phyloP scores from a whole-genome alignment of 306 rosid genomes.

The Carpinus fangiana region DNA sequence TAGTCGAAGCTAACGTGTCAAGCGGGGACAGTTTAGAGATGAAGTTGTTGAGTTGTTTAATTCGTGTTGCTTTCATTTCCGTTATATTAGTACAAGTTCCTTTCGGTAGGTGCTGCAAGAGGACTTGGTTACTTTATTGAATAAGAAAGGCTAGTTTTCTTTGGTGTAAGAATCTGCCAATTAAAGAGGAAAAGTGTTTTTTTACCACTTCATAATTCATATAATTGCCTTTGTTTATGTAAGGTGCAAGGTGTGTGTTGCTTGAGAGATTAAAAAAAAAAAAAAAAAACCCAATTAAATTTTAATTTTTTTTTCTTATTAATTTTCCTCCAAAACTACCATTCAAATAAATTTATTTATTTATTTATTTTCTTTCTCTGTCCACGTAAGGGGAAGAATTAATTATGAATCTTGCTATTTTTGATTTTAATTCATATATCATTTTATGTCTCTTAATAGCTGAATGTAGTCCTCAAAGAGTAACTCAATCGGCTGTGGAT shows the following conservation, averaged over 20 bases:
- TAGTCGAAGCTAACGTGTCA: neutral
- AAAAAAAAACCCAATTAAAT: neutral
- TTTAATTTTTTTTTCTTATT: no score
- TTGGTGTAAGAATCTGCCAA: no score
- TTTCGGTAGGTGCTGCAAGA: neutral
- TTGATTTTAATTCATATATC: no score
- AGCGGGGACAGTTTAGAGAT: neutral
- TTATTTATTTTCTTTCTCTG: no score
- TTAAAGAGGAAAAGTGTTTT: neutral
- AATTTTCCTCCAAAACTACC: no score
- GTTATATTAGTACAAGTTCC: neutral
- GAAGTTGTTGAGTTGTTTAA: neutral
- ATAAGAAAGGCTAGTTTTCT: neutral
- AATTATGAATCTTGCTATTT: no score
- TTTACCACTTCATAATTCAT: neutral
- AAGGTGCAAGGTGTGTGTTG: neutral
- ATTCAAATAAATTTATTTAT: no score
- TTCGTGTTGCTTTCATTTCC: conserved; percentile 7
- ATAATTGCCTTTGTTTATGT: neutral
- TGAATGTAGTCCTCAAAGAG: no score
- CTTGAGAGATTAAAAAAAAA: neutral
- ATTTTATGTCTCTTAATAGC: no score
- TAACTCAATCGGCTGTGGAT: no score
- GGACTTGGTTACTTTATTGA: neutral
- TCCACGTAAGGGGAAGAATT: no score